Evolutionary conservation across 768 basidiomycete genomes (phyloP), one percentile per base, ranked within the genome.

Genomic region (Terana coerulea): DNA sequence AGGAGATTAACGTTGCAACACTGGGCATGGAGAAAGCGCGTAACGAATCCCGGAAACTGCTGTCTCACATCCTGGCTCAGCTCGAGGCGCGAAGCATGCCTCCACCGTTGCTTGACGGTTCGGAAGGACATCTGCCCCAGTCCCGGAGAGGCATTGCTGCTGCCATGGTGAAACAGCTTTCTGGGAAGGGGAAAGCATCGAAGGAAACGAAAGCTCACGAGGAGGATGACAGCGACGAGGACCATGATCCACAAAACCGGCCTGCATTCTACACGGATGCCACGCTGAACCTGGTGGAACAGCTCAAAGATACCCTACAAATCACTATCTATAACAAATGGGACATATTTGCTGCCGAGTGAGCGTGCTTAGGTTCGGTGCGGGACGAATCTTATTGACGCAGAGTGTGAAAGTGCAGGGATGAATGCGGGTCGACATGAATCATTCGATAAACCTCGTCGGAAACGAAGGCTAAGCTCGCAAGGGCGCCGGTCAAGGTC

Each of bases 21-120:
- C 66, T 55, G 67, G 70, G 65, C 6, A 49, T 58, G 25, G 66
- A 64, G 47, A 76, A 75, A 55, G 75, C 76, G 25, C 71, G 71
- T 29, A 76, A 78, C 47, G 88, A 88, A 64, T 80, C 83, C 8
- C 77, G 81, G 43, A 90, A 90, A 62, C 71, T 89, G 21, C 71
- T 91, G 3, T 75, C 78, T 0, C 81, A 86, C 62, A 70, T 88
- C 25, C 69, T 91, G 14, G 72, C 72, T 17, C 80, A 84, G 58
- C 73, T 92, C n/a, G 76, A 79, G 41, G 69, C 67, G 44, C 75
- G 89, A 49, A 69, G 67, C 3, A 72, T 73, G 54, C 81, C 84
- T 26, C 79, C 81, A 2, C 62, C 79, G 1, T 67, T 80, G 29
- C 75, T 78, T 49, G 77, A 80, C 24, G 22, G 35, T 25, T 4